Base-by-base conservation (phyloP, 139 green algal genomes). In the Yamagishiella unicocca region DNA sequence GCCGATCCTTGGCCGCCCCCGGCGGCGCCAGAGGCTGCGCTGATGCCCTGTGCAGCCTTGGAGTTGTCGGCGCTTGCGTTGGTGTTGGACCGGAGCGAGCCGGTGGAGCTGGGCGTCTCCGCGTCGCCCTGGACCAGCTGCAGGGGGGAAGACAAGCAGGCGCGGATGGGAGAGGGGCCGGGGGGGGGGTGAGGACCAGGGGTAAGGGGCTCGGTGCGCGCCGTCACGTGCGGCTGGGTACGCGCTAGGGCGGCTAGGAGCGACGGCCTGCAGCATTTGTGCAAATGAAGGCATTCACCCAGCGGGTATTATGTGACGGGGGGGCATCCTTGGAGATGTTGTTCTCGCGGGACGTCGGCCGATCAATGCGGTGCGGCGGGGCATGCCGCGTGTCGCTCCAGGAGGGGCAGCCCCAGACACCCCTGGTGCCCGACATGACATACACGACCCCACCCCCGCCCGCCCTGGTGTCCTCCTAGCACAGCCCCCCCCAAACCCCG, bases 111-210 rank as follows among this genome's bases (percentile, higher is more conserved):
- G 25, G 70, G 70, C 37, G 70, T 40, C 40, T 78, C 70, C 29
- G 22, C 33, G 40, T 78, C 70, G 19, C 70, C 70, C 12, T 78
- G 70, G 40, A 78, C 70, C 14, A 78, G 70, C 70, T 78, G 38
- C 70, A 33, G 29, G 29, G 29, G 7, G 29, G 6, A 8, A n/a
- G 3, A 71, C 8, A 71, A 8, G 17, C 40, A 17, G 62, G 29
- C 22, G 38, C 27, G 5, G 29, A 12, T 35, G 38, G 25, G 29
- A 33, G 40, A 17, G 40, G n/a, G n/a, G n/a, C n/a, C n/a, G n/a
- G n/a, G n/a, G n/a, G n/a, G n/a, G n/a, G n/a, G n/a, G n/a, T n/a
- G n/a, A n/a, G n/a, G n/a, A n/a, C n/a, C n/a, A n/a, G n/a, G n/a
- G n/a, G n/a, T n/a, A n/a, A n/a, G n/a, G n/a, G n/a, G n/a, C n/a